Conservation (phyloP, 1,284 basidiomycete genomes). For the Cutaneotrichosporon sp. region DNA sequence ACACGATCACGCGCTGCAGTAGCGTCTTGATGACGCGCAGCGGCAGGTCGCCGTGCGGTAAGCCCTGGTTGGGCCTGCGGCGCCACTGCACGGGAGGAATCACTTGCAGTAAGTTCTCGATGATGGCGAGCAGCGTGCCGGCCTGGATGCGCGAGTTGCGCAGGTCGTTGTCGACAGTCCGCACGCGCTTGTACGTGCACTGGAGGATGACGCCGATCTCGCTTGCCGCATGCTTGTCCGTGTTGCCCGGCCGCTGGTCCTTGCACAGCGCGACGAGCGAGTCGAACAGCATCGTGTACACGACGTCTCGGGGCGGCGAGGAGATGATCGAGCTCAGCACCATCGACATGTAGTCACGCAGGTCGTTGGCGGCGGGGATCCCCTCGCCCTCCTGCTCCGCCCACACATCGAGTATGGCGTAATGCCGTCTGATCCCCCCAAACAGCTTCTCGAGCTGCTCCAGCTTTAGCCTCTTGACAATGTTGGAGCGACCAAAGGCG, state of each 20-base stretch:
- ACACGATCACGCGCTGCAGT: constrained; percentile 81
- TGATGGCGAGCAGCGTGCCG: constrained; percentile 85
- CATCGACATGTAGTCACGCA: constrained; percentile 95
- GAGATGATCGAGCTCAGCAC: constrained; percentile 92
- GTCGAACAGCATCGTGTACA: constrained; percentile 80
- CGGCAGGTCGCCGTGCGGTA: constrained; percentile 96
- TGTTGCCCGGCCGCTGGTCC: constrained; percentile 63
- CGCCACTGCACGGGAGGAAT: constrained; percentile 97
- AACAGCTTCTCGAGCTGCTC: constrained; percentile 21
- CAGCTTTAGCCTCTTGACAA: constrained; percentile 20
- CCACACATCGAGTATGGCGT: constrained; percentile 22
- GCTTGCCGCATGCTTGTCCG: constrained; percentile 75
- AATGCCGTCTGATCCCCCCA: constrained; percentile 15
- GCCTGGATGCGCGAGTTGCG: constrained; percentile 77
- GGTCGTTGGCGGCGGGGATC: constrained; percentile 72
- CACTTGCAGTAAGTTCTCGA: constrained; percentile 91
- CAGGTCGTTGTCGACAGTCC: constrained; percentile 90
- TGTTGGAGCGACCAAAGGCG: constrained; percentile 13
- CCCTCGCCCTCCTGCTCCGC: constrained; percentile 15
- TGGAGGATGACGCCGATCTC: constrained; percentile 96
- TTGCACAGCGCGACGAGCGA: constrained; percentile 84
- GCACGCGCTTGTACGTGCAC: constrained; percentile 97
- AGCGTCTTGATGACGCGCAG: constrained; percentile 96
- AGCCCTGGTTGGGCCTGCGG: constrained; percentile 79
- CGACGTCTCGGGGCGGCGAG: constrained; percentile 84